A percentile compares a stretch with the other conserved stretches of the same genome.
Evolutionary conservation across 2,329 filamentous ascomycete species (phyloP).

Genomic region (Ascochyta rabiei): DNA sequence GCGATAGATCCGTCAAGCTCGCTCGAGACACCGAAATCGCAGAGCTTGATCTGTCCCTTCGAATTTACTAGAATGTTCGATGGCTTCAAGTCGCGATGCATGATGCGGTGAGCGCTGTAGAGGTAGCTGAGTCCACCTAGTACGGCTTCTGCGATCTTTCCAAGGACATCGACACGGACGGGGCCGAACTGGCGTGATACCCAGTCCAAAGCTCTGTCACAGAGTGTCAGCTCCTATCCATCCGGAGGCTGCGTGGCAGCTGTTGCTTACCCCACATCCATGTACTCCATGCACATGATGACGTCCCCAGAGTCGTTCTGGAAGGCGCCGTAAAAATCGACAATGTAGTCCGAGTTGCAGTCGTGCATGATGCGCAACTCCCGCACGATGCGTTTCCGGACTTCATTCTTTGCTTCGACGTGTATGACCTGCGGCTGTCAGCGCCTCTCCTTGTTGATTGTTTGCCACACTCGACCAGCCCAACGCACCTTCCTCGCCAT

Average conservation of each 20-base stretch:
- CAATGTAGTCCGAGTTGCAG: constrained; percentile 95
- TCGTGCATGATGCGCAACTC: constrained; percentile 98
- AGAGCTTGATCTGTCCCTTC: constrained; percentile 91
- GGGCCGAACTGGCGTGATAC: constrained; percentile 95
- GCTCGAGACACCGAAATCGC: constrained; percentile 98
- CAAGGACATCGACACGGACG: constrained; percentile 91
- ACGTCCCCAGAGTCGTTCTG: constrained; percentile 96
- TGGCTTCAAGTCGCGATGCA: constrained; percentile 98
- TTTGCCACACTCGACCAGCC: not conserved
- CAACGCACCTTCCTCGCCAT: constrained; percentile 92
- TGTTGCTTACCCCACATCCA: constrained; percentile 88
- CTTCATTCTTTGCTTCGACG: constrained; percentile 96
- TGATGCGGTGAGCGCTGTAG: constrained; percentile 94
- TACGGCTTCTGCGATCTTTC: constrained; percentile 96
- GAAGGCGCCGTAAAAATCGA: constrained; percentile 97
- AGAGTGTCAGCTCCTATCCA: constrained; percentile 19
- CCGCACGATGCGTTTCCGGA: constrained; percentile 94
- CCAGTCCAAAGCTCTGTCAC: constrained; percentile 79
- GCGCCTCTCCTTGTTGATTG: not conserved
- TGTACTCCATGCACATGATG: constrained; percentile 99
- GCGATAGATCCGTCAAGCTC: constrained; percentile 98
- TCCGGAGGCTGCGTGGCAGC: constrained; percentile 1
- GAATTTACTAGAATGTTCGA: constrained; percentile 98
- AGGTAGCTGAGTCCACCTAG: constrained; percentile 93
- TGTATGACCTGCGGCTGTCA: constrained; percentile 79